These are phyloP conservation scores for Golubevia sp. DNA, from an alignment of 1,284 basidiomycete genomes.

Conservation along the genomic window DNA sequence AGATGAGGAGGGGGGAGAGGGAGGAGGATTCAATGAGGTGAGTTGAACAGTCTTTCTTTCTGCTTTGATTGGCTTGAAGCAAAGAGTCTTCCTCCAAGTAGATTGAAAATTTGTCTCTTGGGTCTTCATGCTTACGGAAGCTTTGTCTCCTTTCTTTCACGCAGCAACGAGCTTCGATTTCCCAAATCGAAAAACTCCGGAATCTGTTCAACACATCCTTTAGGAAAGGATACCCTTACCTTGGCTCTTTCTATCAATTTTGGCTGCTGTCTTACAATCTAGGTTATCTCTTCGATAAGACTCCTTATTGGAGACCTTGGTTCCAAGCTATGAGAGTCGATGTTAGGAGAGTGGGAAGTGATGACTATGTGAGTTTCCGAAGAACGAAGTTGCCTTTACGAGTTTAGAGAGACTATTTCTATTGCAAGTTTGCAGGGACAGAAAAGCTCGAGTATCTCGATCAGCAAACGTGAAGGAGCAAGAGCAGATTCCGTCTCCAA, in stretches of 20 bases:
- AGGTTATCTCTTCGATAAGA: conserved; percentile 86
- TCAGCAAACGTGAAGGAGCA: conserved; percentile 16
- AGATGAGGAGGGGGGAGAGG: conserved; percentile 17
- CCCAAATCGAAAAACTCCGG: conserved; percentile 3
- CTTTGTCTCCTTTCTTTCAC: conserved; percentile 2
- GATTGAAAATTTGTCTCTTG: conserved; percentile 4
- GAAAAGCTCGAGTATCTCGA: conserved; percentile 53
- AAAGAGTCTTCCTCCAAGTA: not conserved
- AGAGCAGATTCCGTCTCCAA: too few relatives aligned
- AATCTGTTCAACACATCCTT: conserved; percentile 63
- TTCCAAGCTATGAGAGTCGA: conserved; percentile 80
- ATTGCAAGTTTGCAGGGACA: conserved; percentile 64
- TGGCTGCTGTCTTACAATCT: conserved; percentile 84
- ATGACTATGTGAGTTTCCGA: conserved; percentile 67
- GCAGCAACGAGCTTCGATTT: conserved; percentile 22
- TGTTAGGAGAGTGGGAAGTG: conserved; percentile 74
- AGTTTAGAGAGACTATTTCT: too few relatives aligned
- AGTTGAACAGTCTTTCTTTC: too few relatives aligned
- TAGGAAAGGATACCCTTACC: conserved; percentile 78
- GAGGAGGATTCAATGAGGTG: too few relatives aligned
- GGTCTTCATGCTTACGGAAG: not conserved
- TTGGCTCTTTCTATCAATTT: conserved; percentile 76
- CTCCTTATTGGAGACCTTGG: conserved; percentile 90
- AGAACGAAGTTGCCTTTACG: not conserved
- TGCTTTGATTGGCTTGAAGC: too few relatives aligned